Conservation (phyloP, 164 flowering plant species). For the Nelumbo lutea region DNA sequence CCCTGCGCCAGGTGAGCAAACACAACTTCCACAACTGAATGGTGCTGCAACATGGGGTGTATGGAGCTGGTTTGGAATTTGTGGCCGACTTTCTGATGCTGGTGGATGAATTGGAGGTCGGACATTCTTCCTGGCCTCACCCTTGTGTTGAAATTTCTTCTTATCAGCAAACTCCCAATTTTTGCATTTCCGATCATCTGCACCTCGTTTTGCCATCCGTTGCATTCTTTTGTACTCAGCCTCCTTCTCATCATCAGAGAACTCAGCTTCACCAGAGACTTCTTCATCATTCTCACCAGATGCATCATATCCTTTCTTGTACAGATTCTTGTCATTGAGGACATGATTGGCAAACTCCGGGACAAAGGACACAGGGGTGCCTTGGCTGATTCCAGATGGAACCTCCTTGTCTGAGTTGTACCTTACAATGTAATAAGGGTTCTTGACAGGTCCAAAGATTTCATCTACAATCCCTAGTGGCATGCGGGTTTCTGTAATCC, state of each 20-base stretch:
- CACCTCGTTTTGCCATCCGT: constrained; percentile 53
- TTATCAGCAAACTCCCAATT: constrained; percentile 30
- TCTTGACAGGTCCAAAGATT: constrained; percentile 91
- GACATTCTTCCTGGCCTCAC: constrained; percentile 20
- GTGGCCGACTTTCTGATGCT: constrained; percentile 17
- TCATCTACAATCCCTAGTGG: constrained; percentile 87
- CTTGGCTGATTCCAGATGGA: constrained; percentile 59
- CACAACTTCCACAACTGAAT: constrained; percentile 16
- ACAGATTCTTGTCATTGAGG: constrained; percentile 58
- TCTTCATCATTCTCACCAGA: constrained; percentile 83
- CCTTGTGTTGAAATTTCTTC: constrained; percentile 36
- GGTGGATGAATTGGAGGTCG: constrained; percentile 15
- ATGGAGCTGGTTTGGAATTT: constrained; percentile 18
- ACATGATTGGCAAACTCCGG: constrained; percentile 73
- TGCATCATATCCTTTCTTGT: constrained; percentile 91
- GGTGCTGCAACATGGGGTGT: constrained; percentile 12
- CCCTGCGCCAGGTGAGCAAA: constrained; percentile 11
- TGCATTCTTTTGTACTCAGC: constrained; percentile 67
- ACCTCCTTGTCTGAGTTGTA: constrained; percentile 77
- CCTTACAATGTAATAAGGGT: constrained; percentile 79
- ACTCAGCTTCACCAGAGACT: constrained; percentile 62
- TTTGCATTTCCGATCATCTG: constrained; percentile 32
- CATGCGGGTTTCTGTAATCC: constrained; percentile 67
- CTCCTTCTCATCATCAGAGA: constrained; percentile 97
- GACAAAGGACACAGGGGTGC: constrained; percentile 69